phyloP scores from a whole-genome alignment of 1,284 basidiomycete genomes.

The Rhodotorula glutinis region DNA sequence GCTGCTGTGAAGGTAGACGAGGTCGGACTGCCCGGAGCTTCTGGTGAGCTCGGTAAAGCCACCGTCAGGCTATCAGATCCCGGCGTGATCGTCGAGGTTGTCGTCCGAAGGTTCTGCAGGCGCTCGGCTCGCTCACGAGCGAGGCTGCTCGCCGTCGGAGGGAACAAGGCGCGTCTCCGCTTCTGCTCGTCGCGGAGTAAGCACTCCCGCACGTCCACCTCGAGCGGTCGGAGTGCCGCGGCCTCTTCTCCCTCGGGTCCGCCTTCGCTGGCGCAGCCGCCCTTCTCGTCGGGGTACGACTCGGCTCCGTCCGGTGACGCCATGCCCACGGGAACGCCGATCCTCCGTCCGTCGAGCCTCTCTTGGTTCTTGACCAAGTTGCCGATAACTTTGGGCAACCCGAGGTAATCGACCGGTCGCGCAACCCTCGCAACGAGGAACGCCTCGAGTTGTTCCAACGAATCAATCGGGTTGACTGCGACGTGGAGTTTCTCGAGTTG shows the following conservation, averaged over 20 bases:
- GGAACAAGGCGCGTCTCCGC: constrained; percentile 12
- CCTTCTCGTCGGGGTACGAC: background rate
- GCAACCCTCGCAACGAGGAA: constrained; percentile 11
- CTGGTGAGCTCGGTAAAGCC: background rate
- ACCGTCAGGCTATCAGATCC: background rate
- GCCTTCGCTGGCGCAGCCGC: background rate
- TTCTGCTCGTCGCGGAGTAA: constrained; percentile 14
- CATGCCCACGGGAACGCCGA: background rate
- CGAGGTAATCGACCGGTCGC: constrained; percentile 24
- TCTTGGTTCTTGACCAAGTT: constrained; percentile 25
- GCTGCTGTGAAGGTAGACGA: background rate
- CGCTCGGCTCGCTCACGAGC: background rate
- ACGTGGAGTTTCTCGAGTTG: constrained; percentile 17
- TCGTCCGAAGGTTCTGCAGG: background rate
- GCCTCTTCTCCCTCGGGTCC: background rate
- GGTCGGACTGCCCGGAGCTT: background rate
- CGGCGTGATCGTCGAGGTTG: too few relatives aligned
- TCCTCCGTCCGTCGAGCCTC: background rate
- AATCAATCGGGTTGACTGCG: constrained; percentile 27
- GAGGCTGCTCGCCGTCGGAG: background rate
- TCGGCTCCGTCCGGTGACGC: background rate
- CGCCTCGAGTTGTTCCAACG: constrained; percentile 21
- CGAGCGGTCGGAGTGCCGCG: background rate
- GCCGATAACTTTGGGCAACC: constrained; percentile 12
- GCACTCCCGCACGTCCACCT: constrained; percentile 20